Evolutionary conservation across 2,329 filamentous ascomycete genomes (phyloP).

Genomic region (Aspergillus sp.): DNA sequence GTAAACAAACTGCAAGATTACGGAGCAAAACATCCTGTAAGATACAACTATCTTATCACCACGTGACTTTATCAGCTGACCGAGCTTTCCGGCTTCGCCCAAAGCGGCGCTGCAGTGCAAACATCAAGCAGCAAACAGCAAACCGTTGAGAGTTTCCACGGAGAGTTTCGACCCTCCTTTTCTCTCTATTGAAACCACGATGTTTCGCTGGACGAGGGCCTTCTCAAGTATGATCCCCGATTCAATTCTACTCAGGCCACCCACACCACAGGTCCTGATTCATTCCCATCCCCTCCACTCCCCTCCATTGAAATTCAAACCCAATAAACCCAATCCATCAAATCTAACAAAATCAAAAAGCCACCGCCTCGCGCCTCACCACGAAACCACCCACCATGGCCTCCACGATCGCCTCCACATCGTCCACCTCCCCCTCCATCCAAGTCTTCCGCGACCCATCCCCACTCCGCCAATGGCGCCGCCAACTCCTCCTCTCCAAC

Average conservation of each 20-base stretch:
- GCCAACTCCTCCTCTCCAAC: slow-evolving; percentile 63
- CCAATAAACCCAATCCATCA: not conserved
- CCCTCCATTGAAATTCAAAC: slow-evolving; percentile 17
- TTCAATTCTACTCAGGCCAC: not conserved
- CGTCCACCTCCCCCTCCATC: slow-evolving; percentile 31
- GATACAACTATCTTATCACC: not conserved
- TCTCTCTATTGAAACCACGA: slow-evolving; percentile 4
- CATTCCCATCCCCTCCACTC: slow-evolving; percentile 7
- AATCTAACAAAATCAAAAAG: not conserved
- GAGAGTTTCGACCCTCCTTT: slow-evolving; percentile 7
- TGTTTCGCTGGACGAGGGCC: slow-evolving; percentile 31
- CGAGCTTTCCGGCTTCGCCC: not conserved
- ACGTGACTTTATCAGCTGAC: not conserved
- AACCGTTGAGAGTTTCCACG: not conserved
- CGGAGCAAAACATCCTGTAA: no score
- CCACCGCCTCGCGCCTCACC: not conserved
- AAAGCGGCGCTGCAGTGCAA: no score
- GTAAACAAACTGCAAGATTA: no score
- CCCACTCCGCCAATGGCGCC: slow-evolving; percentile 68
- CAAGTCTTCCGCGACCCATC: slow-evolving; percentile 72
- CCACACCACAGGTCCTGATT: not conserved
- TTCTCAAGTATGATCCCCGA: slow-evolving; percentile 28
- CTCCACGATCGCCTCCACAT: not conserved
- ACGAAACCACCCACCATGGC: not conserved
- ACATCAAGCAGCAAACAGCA: not conserved